A percentile compares a stretch with the other conserved stretches of the same genome.
These are phyloP conservation scores for Fibroporia radiculosa DNA, from an alignment of 768 basidiomycete genomes.

Conservation along the genomic window DNA sequence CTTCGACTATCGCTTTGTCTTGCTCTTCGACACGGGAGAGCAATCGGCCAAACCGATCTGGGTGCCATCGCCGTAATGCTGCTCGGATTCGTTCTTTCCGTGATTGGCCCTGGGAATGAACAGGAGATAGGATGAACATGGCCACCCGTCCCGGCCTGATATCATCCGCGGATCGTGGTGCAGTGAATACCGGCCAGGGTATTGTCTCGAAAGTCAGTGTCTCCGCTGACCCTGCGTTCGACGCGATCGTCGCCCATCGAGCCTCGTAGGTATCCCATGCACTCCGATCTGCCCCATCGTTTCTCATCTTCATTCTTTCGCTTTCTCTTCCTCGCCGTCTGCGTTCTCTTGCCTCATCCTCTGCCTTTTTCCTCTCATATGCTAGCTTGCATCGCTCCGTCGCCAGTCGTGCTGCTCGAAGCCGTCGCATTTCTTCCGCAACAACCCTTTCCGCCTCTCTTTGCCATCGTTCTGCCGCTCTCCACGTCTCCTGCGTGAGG, in stretches of 20 bases:
- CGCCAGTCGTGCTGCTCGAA: conserved; percentile 15
- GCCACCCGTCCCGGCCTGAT: conserved; percentile 48
- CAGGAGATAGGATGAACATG: conserved; percentile 55
- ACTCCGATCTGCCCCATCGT: conserved; percentile 39
- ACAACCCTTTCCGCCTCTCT: conserved; percentile 14
- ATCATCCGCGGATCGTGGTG: conserved; percentile 37
- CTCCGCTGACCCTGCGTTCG: conserved; percentile 10
- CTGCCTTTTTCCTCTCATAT: conserved; percentile 33
- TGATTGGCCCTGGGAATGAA: conserved; percentile 50
- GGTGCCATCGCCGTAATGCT: conserved; percentile 74
- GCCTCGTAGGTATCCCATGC: conserved; percentile 62
- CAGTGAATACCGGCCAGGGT: conserved; percentile 59
- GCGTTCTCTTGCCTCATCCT: conserved; percentile 30
- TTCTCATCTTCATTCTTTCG: conserved; percentile 33
- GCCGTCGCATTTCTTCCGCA: conserved; percentile 18
- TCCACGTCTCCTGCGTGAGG: conserved; percentile 20
- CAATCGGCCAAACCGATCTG: conserved; percentile 63
- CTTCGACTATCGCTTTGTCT: conserved; percentile 49
- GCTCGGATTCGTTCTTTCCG: conserved; percentile 59
- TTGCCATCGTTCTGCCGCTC: conserved; percentile 6
- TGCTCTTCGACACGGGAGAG: conserved; percentile 41
- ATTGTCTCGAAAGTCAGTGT: conserved; percentile 49
- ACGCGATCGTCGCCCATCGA: conserved; percentile 48
- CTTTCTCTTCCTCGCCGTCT: conserved; percentile 31
- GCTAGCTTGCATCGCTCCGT: conserved; percentile 16